Base-by-base conservation (phyloP, 2,329 filamentous ascomycete species). In the Alternaria ventricosa region DNA sequence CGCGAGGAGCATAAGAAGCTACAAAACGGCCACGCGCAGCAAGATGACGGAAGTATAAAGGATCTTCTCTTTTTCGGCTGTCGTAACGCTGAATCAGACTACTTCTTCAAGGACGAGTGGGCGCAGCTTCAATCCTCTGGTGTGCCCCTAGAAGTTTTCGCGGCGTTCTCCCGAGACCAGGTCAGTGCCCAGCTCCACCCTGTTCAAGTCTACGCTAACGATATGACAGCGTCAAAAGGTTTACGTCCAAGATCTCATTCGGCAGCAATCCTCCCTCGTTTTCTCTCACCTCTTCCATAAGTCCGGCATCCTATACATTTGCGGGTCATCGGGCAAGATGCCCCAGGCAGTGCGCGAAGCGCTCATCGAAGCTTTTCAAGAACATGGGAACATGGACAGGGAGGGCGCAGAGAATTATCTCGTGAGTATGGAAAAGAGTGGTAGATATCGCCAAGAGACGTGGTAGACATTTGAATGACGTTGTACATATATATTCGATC, bases 21-120 rank as follows among this genome's bases (percentile, higher is more conserved):
- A 2, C 49, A 47, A 7, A 60, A 61, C 4, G 44, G 33, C 2
- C 50, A 63, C 9, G 25, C 18, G 44, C 55, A 15, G 27, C 66
- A 13, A 62, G 30, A 30, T 4, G 15, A 45, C 7, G 20, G 44
- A 2, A 18, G 15, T 11, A 11, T 13, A 22, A 72, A 67, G 20
- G 77, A 78, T 51, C 71, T 92, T 1, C 84, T 99, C 2, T 90
- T 98, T 79, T 98, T 93, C 69, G 96, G 96, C 11, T 93, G 92
- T 68, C 89, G 96, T 30, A 96, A 92, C 72, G 81, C 84, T 11
- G 72, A 82, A 0, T 87, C 90, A 0, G 96, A 99, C 77, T 97
- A 88, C 80, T 94, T 94, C 81, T 99, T 96, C 77, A 79, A 84
- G 6, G 79, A 89, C 0, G 94, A 98, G 66, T 97, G 94, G 94